These are phyloP conservation scores for Parasarocladium wereldwijsianum DNA, from an alignment of 2,329 filamentous ascomycete species.

Conservation along the genomic window DNA sequence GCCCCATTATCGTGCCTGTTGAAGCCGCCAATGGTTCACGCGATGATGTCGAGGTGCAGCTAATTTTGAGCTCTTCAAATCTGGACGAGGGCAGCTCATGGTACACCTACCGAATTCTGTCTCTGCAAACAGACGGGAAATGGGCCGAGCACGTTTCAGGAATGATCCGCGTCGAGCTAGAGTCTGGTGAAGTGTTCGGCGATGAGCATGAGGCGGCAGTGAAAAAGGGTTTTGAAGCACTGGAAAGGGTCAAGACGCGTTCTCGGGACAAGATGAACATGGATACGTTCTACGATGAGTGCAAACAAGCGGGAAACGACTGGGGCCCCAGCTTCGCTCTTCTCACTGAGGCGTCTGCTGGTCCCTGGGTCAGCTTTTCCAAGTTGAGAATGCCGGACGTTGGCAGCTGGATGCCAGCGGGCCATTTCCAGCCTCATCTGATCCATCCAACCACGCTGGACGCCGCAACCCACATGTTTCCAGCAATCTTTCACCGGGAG, in stretches of 20 bases:
- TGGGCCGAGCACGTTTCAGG: background rate
- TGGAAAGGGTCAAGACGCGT: background rate
- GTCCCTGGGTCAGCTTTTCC: background rate
- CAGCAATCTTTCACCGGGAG: conserved; percentile 1
- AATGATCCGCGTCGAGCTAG: background rate
- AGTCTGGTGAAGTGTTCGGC: background rate
- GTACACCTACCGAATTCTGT: background rate
- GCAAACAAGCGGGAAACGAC: background rate
- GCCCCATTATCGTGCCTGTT: background rate
- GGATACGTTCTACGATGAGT: conserved; percentile 1
- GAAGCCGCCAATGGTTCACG: background rate
- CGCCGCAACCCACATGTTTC: conserved; percentile 1
- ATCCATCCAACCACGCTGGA: conserved; percentile 8
- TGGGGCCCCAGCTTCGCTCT: conserved; percentile 2
- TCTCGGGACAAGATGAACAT: background rate
- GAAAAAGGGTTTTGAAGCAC: background rate
- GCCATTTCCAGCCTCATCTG: conserved; percentile 6
- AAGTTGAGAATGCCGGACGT: conserved; percentile 6
- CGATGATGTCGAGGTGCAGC: background rate
- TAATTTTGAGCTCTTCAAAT: background rate
- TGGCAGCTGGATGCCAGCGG: conserved; percentile 6
- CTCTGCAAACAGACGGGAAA: background rate
- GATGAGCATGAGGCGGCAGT: background rate
- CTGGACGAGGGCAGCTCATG: background rate
- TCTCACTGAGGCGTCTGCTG: background rate